phyloP scores from a whole-genome alignment of 2,329 filamentous ascomycete genomes.

The Exophiala lecanii-corni region DNA sequence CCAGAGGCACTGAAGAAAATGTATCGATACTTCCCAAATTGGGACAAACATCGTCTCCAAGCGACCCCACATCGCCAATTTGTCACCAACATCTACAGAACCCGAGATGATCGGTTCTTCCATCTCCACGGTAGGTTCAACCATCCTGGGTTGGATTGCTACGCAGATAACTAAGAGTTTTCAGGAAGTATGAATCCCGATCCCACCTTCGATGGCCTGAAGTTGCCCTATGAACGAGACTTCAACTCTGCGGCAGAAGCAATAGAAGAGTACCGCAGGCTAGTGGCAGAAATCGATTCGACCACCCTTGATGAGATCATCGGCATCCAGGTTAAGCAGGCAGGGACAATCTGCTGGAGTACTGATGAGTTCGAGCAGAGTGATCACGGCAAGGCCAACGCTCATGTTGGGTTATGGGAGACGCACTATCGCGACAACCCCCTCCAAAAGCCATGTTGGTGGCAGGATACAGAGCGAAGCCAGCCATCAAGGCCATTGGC shows the following conservation, averaged over 20 bases:
- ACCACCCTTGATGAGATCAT: conserved; percentile 33
- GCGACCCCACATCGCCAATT: conserved; percentile 42
- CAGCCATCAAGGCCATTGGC: conserved; percentile 37
- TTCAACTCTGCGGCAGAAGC: conserved; percentile 29
- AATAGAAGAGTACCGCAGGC: conserved; percentile 32
- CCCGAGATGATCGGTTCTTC: conserved; percentile 44
- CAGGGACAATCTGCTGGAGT: conserved; percentile 38
- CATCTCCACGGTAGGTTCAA: conserved; percentile 46
- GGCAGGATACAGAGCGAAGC: conserved; percentile 23
- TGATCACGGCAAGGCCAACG: conserved; percentile 42
- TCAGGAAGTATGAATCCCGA: conserved; percentile 44
- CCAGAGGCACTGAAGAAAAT: conserved; percentile 9
- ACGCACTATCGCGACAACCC: conserved; percentile 25
- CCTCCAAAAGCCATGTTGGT: conserved; percentile 18
- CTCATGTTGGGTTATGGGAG: conserved; percentile 39
- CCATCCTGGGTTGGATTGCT: too few species aligned
- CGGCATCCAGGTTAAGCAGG: conserved; percentile 36
- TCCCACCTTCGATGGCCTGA: conserved; percentile 37
- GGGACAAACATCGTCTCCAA: conserved; percentile 59
- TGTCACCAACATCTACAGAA: conserved; percentile 44
- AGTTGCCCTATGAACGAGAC: conserved; percentile 31
- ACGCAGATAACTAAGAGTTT: too few species aligned
- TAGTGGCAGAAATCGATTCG: conserved; percentile 32
- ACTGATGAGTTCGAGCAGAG: conserved; percentile 35
- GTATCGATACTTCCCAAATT: conserved; percentile 48